These are phyloP conservation scores for Massarina eburnea DNA, from an alignment of 2,329 filamentous ascomycete genomes.

Conservation along the genomic window DNA sequence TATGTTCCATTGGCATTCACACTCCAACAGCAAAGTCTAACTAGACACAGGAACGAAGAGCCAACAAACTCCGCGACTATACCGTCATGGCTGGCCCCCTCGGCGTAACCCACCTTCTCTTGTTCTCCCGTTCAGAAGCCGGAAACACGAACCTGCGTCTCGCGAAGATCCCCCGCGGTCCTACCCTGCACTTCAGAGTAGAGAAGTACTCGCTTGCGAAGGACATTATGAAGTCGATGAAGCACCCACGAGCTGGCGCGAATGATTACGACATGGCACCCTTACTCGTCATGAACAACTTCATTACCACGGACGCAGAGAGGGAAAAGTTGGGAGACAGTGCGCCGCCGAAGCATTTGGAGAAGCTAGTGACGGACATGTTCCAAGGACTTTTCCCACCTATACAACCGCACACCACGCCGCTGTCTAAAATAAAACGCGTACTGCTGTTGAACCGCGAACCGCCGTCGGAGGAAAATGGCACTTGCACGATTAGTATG, in stretches of 20 bases:
- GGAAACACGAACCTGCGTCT: conserved; percentile 93
- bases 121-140: conserved; percentile 85
- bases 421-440: conserved; percentile 87
- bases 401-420: conserved; percentile 88
- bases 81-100: conserved; percentile 93
- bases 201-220: conserved; percentile 94
- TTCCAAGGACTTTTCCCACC: conserved; percentile 96
- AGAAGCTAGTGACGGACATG: conserved; percentile 86
- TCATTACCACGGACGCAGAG: conserved; percentile 62
- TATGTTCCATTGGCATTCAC: conserved; percentile 25
- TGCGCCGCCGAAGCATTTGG: conserved; percentile 88
- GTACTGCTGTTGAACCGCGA: conserved; percentile 90
- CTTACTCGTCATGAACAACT: conserved; percentile 98
- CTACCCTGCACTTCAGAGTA: conserved; percentile 90
- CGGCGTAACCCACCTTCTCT: conserved; percentile 86
- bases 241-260: conserved; percentile 76
- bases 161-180: conserved; percentile 83
- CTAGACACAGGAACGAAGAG: conserved; percentile 67
- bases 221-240: conserved; percentile 81
- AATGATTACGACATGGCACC: conserved; percentile 83
- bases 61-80: conserved; percentile 88
- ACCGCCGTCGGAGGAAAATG: conserved; percentile 41
- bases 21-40: background rate
- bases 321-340: conserved; percentile 45
- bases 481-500: conserved; percentile 78